Percentiles rank a stretch among this genome's conserved stretches.
Evolutionary conservation across 441 rosid species (phyloP).

Genomic region (Lagerstroemia fauriei): DNA sequence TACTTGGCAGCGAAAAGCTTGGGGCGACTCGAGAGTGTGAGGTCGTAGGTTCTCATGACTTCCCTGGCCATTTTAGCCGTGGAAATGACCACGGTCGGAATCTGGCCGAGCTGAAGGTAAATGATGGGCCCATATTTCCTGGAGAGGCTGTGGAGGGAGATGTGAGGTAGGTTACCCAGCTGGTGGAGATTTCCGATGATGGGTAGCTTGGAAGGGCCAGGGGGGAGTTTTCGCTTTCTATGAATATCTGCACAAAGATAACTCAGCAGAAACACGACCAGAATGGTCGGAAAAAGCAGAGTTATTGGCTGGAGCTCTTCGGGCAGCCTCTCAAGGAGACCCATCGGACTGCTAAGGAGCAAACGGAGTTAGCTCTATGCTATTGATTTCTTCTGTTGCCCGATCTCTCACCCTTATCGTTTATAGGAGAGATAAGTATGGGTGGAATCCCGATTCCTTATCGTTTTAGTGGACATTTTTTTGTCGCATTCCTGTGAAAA

Average conservation of each 20-base stretch:
- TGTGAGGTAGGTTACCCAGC: slow-evolving; percentile 44
- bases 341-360: slow-evolving; percentile 30
- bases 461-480: no score
- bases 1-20: slow-evolving; percentile 43
- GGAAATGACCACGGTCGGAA: slow-evolving; percentile 57
- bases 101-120: slow-evolving; percentile 38
- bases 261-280: slow-evolving; percentile 22
- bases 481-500: no score
- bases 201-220: slow-evolving; percentile 53
- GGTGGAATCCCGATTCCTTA: no score
- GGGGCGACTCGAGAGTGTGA: slow-evolving; percentile 44
- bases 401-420: no score
- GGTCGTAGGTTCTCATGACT: slow-evolving; percentile 56
- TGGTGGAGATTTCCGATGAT: slow-evolving; percentile 62
- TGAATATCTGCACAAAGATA: neutral
- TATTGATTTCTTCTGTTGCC: no score
- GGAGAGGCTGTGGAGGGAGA: slow-evolving; percentile 41
- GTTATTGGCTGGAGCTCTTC: slow-evolving; percentile 14
- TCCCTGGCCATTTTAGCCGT: slow-evolving; percentile 46
- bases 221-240: slow-evolving; percentile 41
- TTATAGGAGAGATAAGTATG: no score
- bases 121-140: slow-evolving; percentile 35
- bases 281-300: slow-evolving; percentile 34
- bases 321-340: slow-evolving; percentile 33
- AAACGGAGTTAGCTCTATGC: no score